Conservation (phyloP, 805 yeast genomes). For the Hermanozyma aechmeae region DNA sequence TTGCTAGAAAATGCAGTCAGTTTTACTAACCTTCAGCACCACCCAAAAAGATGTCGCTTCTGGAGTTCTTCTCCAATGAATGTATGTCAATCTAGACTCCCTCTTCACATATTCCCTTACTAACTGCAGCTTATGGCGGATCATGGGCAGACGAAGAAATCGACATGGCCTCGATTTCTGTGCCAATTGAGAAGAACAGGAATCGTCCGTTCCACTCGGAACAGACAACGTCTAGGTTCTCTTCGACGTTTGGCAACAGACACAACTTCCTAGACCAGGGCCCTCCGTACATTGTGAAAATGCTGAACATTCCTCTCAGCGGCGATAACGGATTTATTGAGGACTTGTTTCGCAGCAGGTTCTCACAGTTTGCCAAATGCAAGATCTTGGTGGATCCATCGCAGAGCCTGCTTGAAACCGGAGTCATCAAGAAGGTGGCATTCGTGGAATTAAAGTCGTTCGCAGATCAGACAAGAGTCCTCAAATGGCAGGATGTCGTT, state of each 20-base stretch:
- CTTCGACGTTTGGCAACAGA: too few species aligned
- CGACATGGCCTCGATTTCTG: slow-evolving; percentile 36
- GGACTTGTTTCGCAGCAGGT: slow-evolving; percentile 57
- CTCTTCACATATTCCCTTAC: slow-evolving; percentile 2
- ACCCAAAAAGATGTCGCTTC: slow-evolving; percentile 37
- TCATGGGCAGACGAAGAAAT: slow-evolving; percentile 41
- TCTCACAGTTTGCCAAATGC: slow-evolving; percentile 46
- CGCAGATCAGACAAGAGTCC: slow-evolving; percentile 46
- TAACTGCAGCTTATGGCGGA: slow-evolving; percentile 32
- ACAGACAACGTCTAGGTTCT: too few species aligned
- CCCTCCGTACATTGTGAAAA: slow-evolving; percentile 61
- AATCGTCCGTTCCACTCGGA: too few species aligned
- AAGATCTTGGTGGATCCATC: slow-evolving; percentile 51
- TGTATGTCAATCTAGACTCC: slow-evolving; percentile 22
- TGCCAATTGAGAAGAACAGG: slow-evolving; percentile 30
- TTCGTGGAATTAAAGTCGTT: slow-evolving; percentile 48
- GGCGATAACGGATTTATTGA: slow-evolving; percentile 42
- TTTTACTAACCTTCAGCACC: slow-evolving; percentile 21
- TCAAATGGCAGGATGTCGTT: slow-evolving; percentile 55
- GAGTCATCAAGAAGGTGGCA: slow-evolving; percentile 44
- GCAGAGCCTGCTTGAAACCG: slow-evolving; percentile 25
- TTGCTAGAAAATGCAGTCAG: too few species aligned
- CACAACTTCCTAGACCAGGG: slow-evolving; percentile 14
- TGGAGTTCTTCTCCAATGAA: slow-evolving; percentile 36
- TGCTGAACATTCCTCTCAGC: slow-evolving; percentile 49